Conservation (phyloP, 768 basidiomycete genomes). For the Hemileccinum impolitum region DNA sequence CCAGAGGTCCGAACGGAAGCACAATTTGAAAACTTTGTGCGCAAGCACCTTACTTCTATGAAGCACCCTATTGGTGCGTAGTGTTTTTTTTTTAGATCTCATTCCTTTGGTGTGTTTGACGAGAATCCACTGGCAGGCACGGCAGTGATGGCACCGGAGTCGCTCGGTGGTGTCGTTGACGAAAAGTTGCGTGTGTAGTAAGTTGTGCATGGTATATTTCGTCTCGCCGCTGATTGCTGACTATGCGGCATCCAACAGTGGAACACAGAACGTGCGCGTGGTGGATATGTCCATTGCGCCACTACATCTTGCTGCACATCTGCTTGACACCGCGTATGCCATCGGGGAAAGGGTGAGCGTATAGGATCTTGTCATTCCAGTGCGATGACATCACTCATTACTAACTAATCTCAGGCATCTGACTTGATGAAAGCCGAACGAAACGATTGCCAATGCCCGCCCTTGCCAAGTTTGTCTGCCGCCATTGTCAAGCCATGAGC, state of each 20-base stretch:
- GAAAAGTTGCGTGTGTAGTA: slow-evolving; percentile 15
- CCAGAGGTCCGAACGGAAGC: slow-evolving; percentile 17
- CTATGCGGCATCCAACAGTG: neutral
- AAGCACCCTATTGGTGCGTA: slow-evolving; percentile 15
- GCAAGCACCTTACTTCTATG: neutral
- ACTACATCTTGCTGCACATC: slow-evolving; percentile 11
- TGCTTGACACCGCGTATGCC: slow-evolving; percentile 18
- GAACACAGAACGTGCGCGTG: slow-evolving; percentile 16
- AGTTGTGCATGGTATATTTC: neutral
- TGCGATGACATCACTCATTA: neutral
- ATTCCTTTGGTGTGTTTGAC: neutral
- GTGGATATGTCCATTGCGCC: slow-evolving; percentile 17
- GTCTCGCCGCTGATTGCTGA: too few relatives aligned
- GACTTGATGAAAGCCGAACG: slow-evolving; percentile 7
- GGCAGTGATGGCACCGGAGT: slow-evolving; percentile 16
- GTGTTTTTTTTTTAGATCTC: neutral
- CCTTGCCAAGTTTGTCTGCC: too few relatives aligned
- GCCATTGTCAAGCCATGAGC: too few relatives aligned
- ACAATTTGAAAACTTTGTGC: slow-evolving; percentile 13
- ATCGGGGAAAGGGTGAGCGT: slow-evolving; percentile 14
- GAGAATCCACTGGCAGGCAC: slow-evolving; percentile 11
- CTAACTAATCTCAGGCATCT: slow-evolving; percentile 4
- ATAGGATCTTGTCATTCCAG: neutral
- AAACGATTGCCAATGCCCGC: too few relatives aligned
- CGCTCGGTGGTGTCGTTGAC: slow-evolving; percentile 19